phyloP scores from a whole-genome alignment of 2,329 filamentous ascomycete genomes.

The Macrophomina tecta region DNA sequence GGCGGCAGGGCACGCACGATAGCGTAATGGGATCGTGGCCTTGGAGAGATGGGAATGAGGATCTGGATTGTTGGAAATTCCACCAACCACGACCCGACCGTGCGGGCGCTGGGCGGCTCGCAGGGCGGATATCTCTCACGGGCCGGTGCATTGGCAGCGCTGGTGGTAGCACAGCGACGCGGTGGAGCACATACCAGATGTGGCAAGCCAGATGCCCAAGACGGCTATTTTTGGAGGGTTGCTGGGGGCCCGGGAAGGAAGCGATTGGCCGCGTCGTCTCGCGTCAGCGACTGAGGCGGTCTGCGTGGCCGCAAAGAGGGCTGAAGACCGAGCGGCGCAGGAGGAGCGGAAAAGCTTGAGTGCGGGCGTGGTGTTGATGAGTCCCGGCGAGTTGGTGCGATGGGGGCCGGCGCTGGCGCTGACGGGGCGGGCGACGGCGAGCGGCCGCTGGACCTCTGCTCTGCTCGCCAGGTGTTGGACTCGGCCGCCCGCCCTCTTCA shows the following conservation, averaged over 20 bases:
- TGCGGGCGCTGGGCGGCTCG: background rate
- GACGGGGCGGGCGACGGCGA: background rate
- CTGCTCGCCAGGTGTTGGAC: background rate
- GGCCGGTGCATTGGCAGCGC: background rate
- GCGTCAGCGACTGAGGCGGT: slow-evolving; percentile 10
- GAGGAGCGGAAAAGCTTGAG: background rate
- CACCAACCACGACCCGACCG: slow-evolving; percentile 4
- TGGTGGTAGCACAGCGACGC: background rate
- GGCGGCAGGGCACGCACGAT: background rate
- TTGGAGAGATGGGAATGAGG: background rate
- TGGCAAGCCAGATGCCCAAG: background rate
- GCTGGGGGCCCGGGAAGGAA: background rate
- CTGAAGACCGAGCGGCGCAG: background rate
- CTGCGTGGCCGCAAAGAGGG: background rate
- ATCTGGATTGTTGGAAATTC: background rate
- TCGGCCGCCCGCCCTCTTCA: background rate
- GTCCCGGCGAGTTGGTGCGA: background rate
- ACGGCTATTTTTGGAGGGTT: slow-evolving; percentile 12
- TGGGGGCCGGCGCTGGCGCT: background rate
- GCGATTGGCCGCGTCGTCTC: background rate
- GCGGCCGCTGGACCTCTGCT: background rate
- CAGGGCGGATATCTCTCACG: background rate
- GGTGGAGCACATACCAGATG: slow-evolving; percentile 17
- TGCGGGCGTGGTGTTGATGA: background rate
- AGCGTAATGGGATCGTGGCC: background rate